These are phyloP conservation scores for Fragilaria crotonensis DNA, from an alignment of 108 stramenopile genomes.

Conservation along the genomic window DNA sequence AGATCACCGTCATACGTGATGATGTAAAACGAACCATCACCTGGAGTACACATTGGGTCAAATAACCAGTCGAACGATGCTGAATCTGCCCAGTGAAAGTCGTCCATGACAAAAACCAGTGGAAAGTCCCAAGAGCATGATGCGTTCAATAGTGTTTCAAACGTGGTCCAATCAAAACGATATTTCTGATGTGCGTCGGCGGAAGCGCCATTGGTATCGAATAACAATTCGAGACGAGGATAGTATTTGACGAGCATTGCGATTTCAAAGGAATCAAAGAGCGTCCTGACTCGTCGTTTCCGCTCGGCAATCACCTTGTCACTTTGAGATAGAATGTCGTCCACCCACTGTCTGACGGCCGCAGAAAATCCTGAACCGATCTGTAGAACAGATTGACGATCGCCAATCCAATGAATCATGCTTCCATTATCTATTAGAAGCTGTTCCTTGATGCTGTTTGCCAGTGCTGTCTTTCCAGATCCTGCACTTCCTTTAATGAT, in stretches of 20 bases:
- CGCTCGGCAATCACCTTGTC: background rate
- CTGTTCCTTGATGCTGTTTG: background rate
- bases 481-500: background rate
- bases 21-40: no score
- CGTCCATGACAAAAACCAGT: background rate
- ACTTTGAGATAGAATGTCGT: background rate
- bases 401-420: background rate
- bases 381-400: background rate
- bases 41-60: no score
- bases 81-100: background rate
- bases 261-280: background rate
- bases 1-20: no score
- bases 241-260: background rate
- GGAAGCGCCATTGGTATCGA: background rate
- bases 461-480: background rate
- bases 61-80: background rate
- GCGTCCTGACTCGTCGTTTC: background rate
- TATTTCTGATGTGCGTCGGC: background rate
- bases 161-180: background rate
- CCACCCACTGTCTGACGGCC: background rate
- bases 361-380: background rate
- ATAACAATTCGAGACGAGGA: background rate
- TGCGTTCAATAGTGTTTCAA: background rate
- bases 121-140: background rate
- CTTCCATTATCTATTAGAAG: background rate